phyloP scores from a whole-genome alignment of 2,329 filamentous ascomycete species.

The Berkeleyomyces rouxiae region DNA sequence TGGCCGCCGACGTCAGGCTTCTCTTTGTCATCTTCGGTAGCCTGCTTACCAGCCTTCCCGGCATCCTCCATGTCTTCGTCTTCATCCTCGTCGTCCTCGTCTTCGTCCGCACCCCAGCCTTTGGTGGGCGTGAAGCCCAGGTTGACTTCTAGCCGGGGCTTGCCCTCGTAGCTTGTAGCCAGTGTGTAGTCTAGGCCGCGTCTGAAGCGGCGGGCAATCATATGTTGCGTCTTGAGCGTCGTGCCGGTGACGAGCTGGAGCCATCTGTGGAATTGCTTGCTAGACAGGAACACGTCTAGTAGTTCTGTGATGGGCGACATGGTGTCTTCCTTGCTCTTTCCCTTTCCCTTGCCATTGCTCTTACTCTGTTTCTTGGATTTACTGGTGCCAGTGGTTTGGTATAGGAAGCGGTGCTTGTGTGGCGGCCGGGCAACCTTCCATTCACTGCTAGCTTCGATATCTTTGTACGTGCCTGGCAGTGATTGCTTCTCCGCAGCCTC shows the following conservation, averaged over 20 bases:
- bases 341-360: slow-evolving; percentile 7
- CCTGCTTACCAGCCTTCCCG: slow-evolving; percentile 18
- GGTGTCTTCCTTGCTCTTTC: background rate
- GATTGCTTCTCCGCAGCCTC: slow-evolving; percentile 41
- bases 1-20: slow-evolving; percentile 52
- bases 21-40: slow-evolving; percentile 21
- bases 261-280: slow-evolving; percentile 77
- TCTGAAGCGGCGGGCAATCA: slow-evolving; percentile 76
- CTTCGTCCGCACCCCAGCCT: slow-evolving; percentile 66
- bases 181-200: slow-evolving; percentile 81
- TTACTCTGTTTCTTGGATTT: slow-evolving; percentile 22
- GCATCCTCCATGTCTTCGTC: slow-evolving; percentile 30
- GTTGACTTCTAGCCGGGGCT: slow-evolving; percentile 72
- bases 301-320: slow-evolving; percentile 55
- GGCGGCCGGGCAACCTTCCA: slow-evolving; percentile 76
- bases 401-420: slow-evolving; percentile 89
- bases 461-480: slow-evolving; percentile 30
- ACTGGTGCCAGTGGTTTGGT: slow-evolving; percentile 35
- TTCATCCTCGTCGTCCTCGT: slow-evolving; percentile 32
- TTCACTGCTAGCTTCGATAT: slow-evolving; percentile 39
- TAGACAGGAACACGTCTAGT: slow-evolving; percentile 67
- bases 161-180: slow-evolving; percentile 64
- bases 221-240: slow-evolving; percentile 53
- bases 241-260: slow-evolving; percentile 67
- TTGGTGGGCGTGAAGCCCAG: slow-evolving; percentile 69